These are phyloP conservation scores for Podospora didyma DNA, from an alignment of 495 filamentous ascomycete genomes.

Conservation along the genomic window DNA sequence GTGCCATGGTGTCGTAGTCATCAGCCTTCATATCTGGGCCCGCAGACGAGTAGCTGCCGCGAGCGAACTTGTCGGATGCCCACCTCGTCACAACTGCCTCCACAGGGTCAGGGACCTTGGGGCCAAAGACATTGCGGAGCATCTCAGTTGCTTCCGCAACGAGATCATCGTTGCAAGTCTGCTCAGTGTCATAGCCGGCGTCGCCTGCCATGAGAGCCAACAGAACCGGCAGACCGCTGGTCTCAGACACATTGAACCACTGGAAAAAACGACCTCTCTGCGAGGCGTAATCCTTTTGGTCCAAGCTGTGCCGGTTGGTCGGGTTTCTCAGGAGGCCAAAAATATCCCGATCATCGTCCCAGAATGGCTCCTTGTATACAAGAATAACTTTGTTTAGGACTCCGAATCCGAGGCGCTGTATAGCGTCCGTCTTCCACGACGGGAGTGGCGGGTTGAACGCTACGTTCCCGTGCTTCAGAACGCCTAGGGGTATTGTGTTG, in stretches of 20 bases:
- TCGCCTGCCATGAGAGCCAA: slow-evolving; percentile 96
- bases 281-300: slow-evolving; percentile 49
- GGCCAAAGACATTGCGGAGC: slow-evolving; percentile 58
- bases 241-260: slow-evolving; percentile 93
- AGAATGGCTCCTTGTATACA: slow-evolving; percentile 86
- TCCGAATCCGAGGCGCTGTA: slow-evolving; percentile 87
- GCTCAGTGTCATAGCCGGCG: slow-evolving; percentile 84
- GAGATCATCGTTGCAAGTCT: slow-evolving; percentile 64
- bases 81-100: slow-evolving; percentile 95
- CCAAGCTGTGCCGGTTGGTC: slow-evolving; percentile 45
- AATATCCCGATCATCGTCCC: slow-evolving; percentile 89
- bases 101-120: slow-evolving; percentile 59
- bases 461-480: slow-evolving; percentile 73
- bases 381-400: slow-evolving; percentile 93
- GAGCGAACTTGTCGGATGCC: slow-evolving; percentile 82
- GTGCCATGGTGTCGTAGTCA: slow-evolving; percentile 94
- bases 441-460: slow-evolving; percentile 81
- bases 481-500: slow-evolving; percentile 82
- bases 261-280: slow-evolving; percentile 83
- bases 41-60: slow-evolving; percentile 91
- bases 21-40: slow-evolving; percentile 73
- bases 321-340: slow-evolving; percentile 83
- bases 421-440: slow-evolving; percentile 75
- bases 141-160: slow-evolving; percentile 74
- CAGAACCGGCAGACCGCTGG: slow-evolving; percentile 79